phyloP scores from a whole-genome alignment of 208 protist genomes.

The Crithidia bombi region DNA sequence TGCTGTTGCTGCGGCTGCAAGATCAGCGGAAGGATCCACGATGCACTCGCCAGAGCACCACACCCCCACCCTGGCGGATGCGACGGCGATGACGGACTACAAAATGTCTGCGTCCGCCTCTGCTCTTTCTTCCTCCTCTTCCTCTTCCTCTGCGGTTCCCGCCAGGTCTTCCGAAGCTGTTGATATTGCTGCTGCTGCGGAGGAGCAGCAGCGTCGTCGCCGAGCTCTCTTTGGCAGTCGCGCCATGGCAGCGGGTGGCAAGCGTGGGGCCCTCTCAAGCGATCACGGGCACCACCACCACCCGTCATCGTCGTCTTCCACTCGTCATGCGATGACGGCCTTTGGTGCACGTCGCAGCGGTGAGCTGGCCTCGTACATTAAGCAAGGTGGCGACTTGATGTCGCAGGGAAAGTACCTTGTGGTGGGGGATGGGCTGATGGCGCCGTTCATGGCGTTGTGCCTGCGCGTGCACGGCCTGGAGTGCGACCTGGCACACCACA shows the following conservation, averaged over 20 bases:
- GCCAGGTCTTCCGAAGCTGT: no score
- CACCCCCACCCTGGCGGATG: constrained; percentile 6
- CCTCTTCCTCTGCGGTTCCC: background rate
- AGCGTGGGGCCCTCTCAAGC: constrained; percentile 29
- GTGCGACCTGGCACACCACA: constrained; percentile 86
- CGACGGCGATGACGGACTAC: no score
- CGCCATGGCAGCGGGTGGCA: constrained; percentile 76
- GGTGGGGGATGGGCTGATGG: constrained; percentile 91
- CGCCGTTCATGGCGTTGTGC: constrained; percentile 92
- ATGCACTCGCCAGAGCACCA: background rate
- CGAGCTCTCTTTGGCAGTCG: constrained; percentile 81
- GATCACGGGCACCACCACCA: constrained; percentile 3
- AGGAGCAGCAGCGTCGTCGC: constrained; percentile 41
- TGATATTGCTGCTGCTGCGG: constrained; percentile 1
- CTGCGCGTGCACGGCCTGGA: constrained; percentile 89
- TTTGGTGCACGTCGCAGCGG: constrained; percentile 63
- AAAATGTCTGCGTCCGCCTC: no score
- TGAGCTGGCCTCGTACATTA: constrained; percentile 58
- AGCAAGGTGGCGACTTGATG: constrained; percentile 48
- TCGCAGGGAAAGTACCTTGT: constrained; percentile 85
- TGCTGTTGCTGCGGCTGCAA: no score
- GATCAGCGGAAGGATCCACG: background rate
- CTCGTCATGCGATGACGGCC: constrained; percentile 51
- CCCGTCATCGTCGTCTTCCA: background rate
- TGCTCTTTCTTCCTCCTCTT: background rate